Evolutionary conservation across 257 asterid genomes (phyloP).

Genomic region (Cruciata laevipes): DNA sequence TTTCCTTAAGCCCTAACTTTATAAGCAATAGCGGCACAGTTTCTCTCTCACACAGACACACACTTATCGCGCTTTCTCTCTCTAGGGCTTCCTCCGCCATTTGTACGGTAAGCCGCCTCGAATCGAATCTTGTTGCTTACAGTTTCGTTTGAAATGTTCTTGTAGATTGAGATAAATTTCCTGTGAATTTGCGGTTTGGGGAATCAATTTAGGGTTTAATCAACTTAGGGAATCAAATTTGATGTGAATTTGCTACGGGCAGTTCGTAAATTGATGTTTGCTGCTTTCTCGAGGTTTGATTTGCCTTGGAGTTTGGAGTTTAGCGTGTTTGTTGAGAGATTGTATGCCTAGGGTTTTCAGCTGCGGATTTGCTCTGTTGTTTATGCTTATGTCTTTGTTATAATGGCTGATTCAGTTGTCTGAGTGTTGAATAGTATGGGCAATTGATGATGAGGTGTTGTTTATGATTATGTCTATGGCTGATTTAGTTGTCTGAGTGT

Average conservation of each 20-base stretch:
- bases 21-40: neutral
- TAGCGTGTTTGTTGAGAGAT: neutral
- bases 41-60: neutral
- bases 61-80: neutral
- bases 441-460: no score
- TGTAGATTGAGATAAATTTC: neutral
- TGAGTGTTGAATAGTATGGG: no score
- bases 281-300: neutral
- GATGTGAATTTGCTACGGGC: neutral
- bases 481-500: no score
- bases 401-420: no score
- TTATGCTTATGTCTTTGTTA: neutral
- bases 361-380: neutral
- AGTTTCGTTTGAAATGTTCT: neutral
- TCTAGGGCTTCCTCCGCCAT: neutral
- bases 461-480: no score
- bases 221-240: neutral
- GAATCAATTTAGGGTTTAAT: neutral
- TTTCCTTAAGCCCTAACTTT: conserved; percentile 11
- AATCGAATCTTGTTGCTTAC: neutral
- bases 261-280: no score
- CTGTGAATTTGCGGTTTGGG: neutral
- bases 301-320: neutral
- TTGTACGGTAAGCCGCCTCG: conserved; percentile 1
- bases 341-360: no score